A percentile compares a stretch with the other conserved stretches of the same genome.
Conservation (phyloP, 208 protist genomes). For the Jaenimonas drosophilae region DNA sequence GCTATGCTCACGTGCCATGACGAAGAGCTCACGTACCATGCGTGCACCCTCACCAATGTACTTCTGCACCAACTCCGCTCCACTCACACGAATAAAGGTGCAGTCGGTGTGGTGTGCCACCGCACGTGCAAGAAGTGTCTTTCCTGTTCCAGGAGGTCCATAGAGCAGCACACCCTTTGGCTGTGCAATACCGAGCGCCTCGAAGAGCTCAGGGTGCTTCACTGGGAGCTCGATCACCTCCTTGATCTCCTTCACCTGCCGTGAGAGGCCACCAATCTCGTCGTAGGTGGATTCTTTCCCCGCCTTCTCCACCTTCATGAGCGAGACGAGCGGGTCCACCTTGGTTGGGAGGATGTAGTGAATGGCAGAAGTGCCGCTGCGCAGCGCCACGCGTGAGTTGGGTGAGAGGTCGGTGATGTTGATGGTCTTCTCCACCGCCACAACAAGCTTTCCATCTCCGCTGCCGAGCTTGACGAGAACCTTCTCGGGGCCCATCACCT, state of each 20-base stretch:
- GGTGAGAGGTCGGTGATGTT: constrained; percentile 90
- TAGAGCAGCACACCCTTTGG: constrained; percentile 99
- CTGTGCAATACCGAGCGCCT: constrained; percentile 99
- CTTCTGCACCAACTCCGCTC: constrained; percentile 99
- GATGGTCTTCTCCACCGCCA: constrained; percentile 96
- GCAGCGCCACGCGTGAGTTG: constrained; percentile 96
- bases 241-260: constrained; percentile 97
- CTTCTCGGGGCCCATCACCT: constrained; percentile 98
- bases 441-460: constrained; percentile 97
- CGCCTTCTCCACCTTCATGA: constrained; percentile 99
- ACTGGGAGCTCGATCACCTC: constrained; percentile 82
- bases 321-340: constrained; percentile 97
- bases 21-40: constrained; percentile 99
- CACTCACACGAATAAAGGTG: constrained; percentile 98
- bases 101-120: constrained; percentile 99
- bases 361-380: constrained; percentile 94
- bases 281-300: constrained; percentile 99
- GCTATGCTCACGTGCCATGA: constrained; percentile 99
- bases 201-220: constrained; percentile 99
- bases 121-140: constrained; percentile 98
- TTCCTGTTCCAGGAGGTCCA: constrained; percentile 95
- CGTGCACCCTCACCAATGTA: constrained; percentile 99
- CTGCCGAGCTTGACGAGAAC: constrained; percentile 95
- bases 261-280: constrained; percentile 99
- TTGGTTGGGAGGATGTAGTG: constrained; percentile 98